phyloP scores from a whole-genome alignment of 345 rosid species.

The Eucalyptus camaldulensis region DNA sequence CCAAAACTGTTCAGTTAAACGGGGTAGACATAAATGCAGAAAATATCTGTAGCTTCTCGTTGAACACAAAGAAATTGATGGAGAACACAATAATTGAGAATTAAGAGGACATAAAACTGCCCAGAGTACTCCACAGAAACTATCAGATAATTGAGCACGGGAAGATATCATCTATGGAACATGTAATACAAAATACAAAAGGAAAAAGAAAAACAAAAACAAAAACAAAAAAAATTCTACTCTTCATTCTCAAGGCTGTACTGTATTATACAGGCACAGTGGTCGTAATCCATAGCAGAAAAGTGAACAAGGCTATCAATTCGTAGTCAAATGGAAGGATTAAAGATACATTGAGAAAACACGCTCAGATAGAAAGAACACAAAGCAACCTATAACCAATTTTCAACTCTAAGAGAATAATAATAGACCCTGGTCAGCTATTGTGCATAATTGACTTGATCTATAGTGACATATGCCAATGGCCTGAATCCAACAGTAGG shows the following conservation, averaged over 20 bases:
- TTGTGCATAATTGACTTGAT: not conserved
- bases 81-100: not conserved
- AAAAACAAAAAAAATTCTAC: not conserved
- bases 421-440: not conserved
- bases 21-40: not conserved
- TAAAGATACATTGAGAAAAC: not conserved
- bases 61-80: not conserved
- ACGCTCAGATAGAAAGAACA: not conserved
- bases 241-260: not conserved
- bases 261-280: not conserved
- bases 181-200: not conserved
- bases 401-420: not conserved
- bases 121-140: not conserved
- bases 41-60: not conserved
- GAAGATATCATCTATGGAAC: not conserved
- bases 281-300: not conserved
- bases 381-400: not conserved
- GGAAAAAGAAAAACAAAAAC: not conserved
- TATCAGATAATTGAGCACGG: not conserved
- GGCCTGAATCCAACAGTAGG: not conserved
- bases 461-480: not conserved
- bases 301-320: not conserved
- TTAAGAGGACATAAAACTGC: not conserved
- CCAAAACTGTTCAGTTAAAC: not conserved
- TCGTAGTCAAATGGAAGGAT: not conserved